Conservation (phyloP, 169 alveolate genomes). For the Theileria equi region DNA sequence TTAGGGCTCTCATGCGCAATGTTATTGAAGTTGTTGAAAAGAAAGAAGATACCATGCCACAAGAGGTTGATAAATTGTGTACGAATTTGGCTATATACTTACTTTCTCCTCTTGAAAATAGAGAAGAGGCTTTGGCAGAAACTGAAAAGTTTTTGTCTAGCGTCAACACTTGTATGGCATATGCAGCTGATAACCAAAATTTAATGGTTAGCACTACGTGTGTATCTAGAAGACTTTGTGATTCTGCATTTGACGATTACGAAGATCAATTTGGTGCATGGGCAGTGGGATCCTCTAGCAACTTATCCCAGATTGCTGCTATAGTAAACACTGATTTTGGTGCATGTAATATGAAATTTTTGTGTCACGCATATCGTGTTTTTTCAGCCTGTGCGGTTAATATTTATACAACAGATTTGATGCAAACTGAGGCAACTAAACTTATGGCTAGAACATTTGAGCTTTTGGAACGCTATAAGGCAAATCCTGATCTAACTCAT, state of each 20-base stretch:
- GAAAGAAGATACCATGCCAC: conserved; percentile 77
- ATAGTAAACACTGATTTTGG: conserved; percentile 74
- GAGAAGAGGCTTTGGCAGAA: conserved; percentile 84
- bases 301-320: conserved; percentile 76
- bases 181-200: conserved; percentile 75
- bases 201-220: conserved; percentile 67
- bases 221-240: conserved; percentile 71
- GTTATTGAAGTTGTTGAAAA: conserved; percentile 76
- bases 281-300: conserved; percentile 86
- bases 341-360: conserved; percentile 66
- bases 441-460: conserved; percentile 37
- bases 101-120: conserved; percentile 84
- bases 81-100: conserved; percentile 82
- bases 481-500: conserved; percentile 34
- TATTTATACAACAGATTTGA: conserved; percentile 68
- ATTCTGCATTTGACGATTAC: conserved; percentile 75
- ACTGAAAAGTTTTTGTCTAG: conserved; percentile 84
- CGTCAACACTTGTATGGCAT: conserved; percentile 71
- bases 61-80: conserved; percentile 80
- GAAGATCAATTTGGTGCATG: conserved; percentile 90
- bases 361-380: conserved; percentile 76
- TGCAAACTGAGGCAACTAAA: conserved; percentile 38
- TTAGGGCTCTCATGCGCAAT: conserved; percentile 81
- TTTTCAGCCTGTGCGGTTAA: conserved; percentile 79
- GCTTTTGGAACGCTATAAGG: conserved; percentile 54